Evolutionary conservation across 129 eudicot species (phyloP), one percentile per base, ranked within the genome.

Genomic region (Scalesia atractyloides): DNA sequence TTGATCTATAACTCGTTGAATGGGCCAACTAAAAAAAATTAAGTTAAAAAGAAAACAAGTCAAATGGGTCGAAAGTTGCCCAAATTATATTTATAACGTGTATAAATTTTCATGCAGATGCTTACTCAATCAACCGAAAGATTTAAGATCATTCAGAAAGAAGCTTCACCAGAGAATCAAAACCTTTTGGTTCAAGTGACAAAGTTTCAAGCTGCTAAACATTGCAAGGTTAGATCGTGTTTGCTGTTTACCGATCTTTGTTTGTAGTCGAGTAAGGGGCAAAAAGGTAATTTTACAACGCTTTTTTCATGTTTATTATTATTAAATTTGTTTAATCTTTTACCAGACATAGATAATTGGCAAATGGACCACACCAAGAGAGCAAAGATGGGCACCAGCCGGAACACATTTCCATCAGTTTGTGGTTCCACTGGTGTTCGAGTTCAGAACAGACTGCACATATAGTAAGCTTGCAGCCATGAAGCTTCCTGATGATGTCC

Each of bases 331-430:
- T 39, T 54, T 14, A 75, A 73, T 77, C 15, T 46, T 2, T 30
- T 20, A 46, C 20, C 68, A 92, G 98, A 84, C 95, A 22, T 92
- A 96, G 98, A 89, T 92, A 22, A 51, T 89, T 9, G 98, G 96
- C 9, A 92, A 89, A 72, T 92, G 98, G 98, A 67, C 88, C 56
- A 87, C 95, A 12, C 98, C 98, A 61, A 68, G 86, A 37, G 88
- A 85, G 65, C 98, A 92, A 70, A 84, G 64, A 37, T 89, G 89
- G 86, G 98, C 98, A 20, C 96, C 98, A 17, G 61, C 85, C 9
- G 98, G 98, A 65, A 84, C 98, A 10, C 95, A 89, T 76, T 93
- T 93, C 70, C 90, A 89, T 73, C 96, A 93, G 80, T 93, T 93
- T 87, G 98, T 89, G 70, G 96, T 93, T 59, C 98, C 98, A 56